These are phyloP conservation scores for peach (Prunus persica) DNA, from an alignment of 306 rosid genomes.

Conservation along the genomic window DNA sequence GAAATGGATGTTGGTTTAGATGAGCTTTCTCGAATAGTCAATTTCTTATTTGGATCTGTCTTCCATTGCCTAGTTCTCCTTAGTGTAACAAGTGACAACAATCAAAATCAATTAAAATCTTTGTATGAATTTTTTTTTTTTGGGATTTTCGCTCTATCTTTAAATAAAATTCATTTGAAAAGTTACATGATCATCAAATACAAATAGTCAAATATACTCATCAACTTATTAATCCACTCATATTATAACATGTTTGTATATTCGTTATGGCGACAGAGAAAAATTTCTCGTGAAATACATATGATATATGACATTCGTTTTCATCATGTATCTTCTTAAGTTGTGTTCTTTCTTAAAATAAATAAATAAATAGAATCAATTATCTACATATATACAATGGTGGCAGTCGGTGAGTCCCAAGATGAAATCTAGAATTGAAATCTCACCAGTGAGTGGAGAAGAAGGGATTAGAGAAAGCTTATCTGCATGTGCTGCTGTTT, in stretches of 20 bases:
- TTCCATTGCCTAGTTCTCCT: not conserved
- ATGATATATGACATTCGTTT: no score
- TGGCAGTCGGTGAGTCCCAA: not conserved
- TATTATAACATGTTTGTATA: no score
- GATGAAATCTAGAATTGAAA: not conserved
- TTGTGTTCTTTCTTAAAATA: not conserved
- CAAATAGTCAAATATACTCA: no score
- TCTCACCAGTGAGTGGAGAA: not conserved
- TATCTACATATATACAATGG: not conserved
- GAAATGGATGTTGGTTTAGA: not conserved
- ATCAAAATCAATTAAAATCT: not conserved
- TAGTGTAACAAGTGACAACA: not conserved
- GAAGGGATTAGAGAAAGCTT: conserved; percentile 13
- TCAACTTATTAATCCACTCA: no score
- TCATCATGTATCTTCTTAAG: not conserved
- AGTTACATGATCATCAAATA: not conserved
- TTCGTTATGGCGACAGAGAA: no score
- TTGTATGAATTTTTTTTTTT: not conserved
- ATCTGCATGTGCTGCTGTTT: conserved; percentile 27
- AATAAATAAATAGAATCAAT: not conserved
- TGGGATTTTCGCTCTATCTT: not conserved
- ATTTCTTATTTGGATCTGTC: not conserved
- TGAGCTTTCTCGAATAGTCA: not conserved
- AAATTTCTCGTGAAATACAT: no score
- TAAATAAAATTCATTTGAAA: not conserved